Evolutionary conservation across 768 basidiomycete species (phyloP).

Genomic region (Boletus speciosus): DNA sequence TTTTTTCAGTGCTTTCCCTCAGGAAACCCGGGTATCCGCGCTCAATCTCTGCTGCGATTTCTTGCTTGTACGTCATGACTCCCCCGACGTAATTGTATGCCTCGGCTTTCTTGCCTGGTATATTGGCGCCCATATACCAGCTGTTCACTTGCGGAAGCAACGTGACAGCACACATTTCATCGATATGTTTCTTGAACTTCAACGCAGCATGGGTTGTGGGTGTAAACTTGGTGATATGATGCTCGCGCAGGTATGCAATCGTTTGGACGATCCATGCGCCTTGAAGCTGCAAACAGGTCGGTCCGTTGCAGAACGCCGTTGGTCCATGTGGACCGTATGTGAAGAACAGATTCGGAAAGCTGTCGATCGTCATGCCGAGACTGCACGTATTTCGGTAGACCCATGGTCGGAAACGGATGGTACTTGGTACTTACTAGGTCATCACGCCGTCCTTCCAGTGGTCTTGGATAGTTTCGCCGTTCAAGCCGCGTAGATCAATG

Average conservation of each 20-base stretch:
- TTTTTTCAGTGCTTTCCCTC: neutral
- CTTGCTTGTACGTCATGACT: neutral
- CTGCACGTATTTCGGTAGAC: neutral
- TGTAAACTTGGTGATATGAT: slow-evolving; percentile 13
- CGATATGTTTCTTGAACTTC: slow-evolving; percentile 11
- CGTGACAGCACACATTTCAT: neutral
- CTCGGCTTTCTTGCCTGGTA: slow-evolving; percentile 5
- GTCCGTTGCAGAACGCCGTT: slow-evolving; percentile 8
- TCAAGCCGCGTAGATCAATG: slow-evolving; percentile 12
- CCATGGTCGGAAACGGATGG: neutral
- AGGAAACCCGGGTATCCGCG: slow-evolving; percentile 8
- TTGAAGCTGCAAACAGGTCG: slow-evolving; percentile 4
- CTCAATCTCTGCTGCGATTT: slow-evolving; percentile 5
- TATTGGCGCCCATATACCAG: slow-evolving; percentile 9
- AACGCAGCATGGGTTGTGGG: slow-evolving; percentile 4
- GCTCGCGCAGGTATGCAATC: slow-evolving; percentile 6
- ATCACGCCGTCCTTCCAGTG: slow-evolving; percentile 13
- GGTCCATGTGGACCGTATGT: slow-evolving; percentile 12
- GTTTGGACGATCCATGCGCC: slow-evolving; percentile 9
- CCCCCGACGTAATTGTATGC: slow-evolving; percentile 3
- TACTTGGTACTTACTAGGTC: slow-evolving; percentile 9
- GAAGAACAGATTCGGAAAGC: slow-evolving; percentile 14
- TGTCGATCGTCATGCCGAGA: slow-evolving; percentile 14
- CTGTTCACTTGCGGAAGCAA: neutral
- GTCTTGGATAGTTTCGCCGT: slow-evolving; percentile 10